phyloP scores from a whole-genome alignment of 106 monocot genomes.

The Dendrobium huoshanense region DNA sequence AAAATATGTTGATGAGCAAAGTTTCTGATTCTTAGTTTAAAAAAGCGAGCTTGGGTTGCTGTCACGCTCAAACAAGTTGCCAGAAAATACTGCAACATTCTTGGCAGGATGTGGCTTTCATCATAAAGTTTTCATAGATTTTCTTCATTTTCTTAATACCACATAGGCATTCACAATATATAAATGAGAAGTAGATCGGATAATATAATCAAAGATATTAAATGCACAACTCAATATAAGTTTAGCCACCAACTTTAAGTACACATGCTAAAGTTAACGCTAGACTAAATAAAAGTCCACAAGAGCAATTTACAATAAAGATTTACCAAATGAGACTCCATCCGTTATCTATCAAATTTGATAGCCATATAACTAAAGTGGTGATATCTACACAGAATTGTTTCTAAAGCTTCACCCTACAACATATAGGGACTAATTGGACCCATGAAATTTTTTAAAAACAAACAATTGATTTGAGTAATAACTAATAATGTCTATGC shows the following conservation, averaged over 20 bases:
- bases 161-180: neutral
- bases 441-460: neutral
- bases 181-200: neutral
- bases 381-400: neutral
- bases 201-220: too few species aligned
- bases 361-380: neutral
- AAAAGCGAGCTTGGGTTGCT: neutral
- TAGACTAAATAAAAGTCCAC: neutral
- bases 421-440: neutral
- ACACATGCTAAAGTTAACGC: neutral
- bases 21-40: neutral
- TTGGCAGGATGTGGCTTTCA: slow-evolving; percentile 2
- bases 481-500: neutral
- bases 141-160: neutral
- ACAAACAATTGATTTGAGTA: neutral
- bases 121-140: neutral
- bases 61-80: neutral
- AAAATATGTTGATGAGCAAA: neutral
- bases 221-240: neutral
- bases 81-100: neutral
- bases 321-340: neutral
- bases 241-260: neutral
- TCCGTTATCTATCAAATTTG: neutral
- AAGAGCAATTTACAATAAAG: neutral
- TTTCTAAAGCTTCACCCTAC: neutral